phyloP scores from a whole-genome alignment of 2,329 filamentous ascomycete genomes.

The Alternaria rosae region DNA sequence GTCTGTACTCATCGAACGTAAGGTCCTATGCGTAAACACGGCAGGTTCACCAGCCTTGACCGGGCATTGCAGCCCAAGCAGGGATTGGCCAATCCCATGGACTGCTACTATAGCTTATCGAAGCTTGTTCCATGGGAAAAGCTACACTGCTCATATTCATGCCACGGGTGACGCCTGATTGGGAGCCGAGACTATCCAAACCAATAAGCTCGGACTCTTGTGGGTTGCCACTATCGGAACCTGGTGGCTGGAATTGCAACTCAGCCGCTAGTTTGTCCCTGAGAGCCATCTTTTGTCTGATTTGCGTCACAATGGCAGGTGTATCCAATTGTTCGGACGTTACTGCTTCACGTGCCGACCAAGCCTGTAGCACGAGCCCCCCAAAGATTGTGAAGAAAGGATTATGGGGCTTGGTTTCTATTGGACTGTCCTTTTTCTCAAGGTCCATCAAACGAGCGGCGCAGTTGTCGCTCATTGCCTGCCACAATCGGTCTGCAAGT shows the following conservation, averaged over 20 bases:
- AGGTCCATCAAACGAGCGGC: conserved; percentile 44
- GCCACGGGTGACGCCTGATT: not conserved
- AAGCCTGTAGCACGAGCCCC: conserved; percentile 64
- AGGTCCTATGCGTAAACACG: not conserved
- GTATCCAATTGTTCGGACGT: conserved; percentile 4
- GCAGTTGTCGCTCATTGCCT: conserved; percentile 57
- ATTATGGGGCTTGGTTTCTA: conserved; percentile 23
- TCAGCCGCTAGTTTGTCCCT: not conserved
- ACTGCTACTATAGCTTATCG: not conserved
- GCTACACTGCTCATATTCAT: not conserved
- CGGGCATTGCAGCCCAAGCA: conserved; percentile 11
- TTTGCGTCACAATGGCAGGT: conserved; percentile 14
- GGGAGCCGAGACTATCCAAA: conserved; percentile 1
- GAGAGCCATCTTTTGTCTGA: conserved; percentile 6
- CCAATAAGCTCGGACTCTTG: not conserved
- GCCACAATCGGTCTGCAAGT: conserved; percentile 53
- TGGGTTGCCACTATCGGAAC: not conserved
- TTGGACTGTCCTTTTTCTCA: conserved; percentile 20
- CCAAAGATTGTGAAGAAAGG: conserved; percentile 56
- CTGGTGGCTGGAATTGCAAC: not conserved
- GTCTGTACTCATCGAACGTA: not conserved
- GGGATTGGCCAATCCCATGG: conserved; percentile 15
- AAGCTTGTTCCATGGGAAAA: conserved; percentile 4
- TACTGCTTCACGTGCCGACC: conserved; percentile 24
- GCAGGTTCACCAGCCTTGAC: conserved; percentile 10